Percentiles rank a stretch among this genome's conserved stretches.
phyloP scores from a whole-genome alignment of 1,284 basidiomycete species.

The Afroboletus lepidellus region DNA sequence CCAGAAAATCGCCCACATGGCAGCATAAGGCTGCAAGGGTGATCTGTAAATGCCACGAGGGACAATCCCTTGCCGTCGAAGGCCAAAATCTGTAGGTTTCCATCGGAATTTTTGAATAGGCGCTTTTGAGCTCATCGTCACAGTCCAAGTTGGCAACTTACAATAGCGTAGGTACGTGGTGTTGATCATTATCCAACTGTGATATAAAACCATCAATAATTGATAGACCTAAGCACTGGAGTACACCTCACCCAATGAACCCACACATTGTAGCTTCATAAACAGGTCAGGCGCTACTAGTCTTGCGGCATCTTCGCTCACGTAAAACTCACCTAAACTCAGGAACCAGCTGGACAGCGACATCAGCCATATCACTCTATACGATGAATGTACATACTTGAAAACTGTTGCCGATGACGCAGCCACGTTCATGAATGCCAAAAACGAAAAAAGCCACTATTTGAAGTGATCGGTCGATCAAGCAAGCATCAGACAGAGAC shows the following conservation, averaged over 20 bases:
- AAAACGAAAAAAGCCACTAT: conserved; percentile 38
- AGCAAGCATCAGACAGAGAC: background rate
- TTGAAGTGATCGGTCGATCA: conserved; percentile 33
- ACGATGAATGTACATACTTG: conserved; percentile 15
- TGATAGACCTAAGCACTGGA: background rate
- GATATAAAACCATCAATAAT: background rate
- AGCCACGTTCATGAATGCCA: conserved; percentile 24
- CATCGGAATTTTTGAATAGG: too few species aligned
- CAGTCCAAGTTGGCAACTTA: conserved; percentile 6
- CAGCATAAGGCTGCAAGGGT: conserved; percentile 27
- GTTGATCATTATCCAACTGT: conserved; percentile 45
- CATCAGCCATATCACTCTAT: background rate
- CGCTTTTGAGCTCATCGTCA: conserved; percentile 20
- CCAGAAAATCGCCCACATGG: conserved; percentile 34
- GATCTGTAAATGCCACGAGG: conserved; percentile 31
- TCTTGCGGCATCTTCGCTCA: background rate
- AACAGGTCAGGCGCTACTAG: background rate
- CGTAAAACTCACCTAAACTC: conserved; percentile 36
- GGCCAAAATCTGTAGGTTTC: conserved; percentile 46
- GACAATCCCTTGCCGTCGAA: conserved; percentile 55
- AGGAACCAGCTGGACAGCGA: conserved; percentile 43
- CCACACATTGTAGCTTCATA: conserved; percentile 43
- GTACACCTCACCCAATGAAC: conserved; percentile 37
- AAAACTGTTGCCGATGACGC: conserved; percentile 23
- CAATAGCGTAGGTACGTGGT: conserved; percentile 52